Evolutionary conservation across 441 rosid species (phyloP).

Genomic region (Gossypium trilobum): DNA sequence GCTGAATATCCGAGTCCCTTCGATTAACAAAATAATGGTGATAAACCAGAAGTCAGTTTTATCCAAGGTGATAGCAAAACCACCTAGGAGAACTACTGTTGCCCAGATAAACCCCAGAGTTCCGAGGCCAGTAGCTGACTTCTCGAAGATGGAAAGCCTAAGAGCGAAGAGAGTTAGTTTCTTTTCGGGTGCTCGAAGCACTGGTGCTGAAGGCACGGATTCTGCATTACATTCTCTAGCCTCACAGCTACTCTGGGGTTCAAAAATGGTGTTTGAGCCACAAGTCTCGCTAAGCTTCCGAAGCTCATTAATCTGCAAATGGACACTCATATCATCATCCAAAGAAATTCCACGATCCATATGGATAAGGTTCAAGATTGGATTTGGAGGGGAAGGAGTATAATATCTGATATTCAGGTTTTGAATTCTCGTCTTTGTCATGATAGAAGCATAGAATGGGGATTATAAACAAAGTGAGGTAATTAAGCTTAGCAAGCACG

Average conservation of each 20-base stretch:
- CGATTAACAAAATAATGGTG: constrained; percentile 67
- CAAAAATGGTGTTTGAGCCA: constrained; percentile 47
- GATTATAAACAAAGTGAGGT: constrained; percentile 16
- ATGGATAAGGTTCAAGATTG: background rate
- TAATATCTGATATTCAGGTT: background rate
- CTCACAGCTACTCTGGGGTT: constrained; percentile 37
- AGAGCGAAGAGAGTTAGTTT: constrained; percentile 82
- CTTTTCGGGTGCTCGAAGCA: constrained; percentile 57
- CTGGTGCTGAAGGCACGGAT: constrained; percentile 22
- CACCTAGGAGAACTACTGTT: constrained; percentile 87
- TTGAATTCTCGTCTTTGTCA: background rate
- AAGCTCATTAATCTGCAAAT: constrained; percentile 41
- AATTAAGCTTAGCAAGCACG: constrained; percentile 40
- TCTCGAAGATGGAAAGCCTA: constrained; percentile 72
- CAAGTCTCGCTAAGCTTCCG: constrained; percentile 35
- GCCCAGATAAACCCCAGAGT: constrained; percentile 94
- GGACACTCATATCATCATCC: constrained; percentile 43
- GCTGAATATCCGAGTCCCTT: constrained; percentile 82
- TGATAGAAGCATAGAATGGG: background rate
- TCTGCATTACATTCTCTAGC: constrained; percentile 40
- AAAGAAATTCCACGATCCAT: constrained; percentile 28
- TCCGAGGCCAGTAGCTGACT: constrained; percentile 77
- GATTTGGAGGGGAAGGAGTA: background rate
- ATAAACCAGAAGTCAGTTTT: constrained; percentile 79
- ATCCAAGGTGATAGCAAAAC: constrained; percentile 78